These are phyloP conservation scores for Trichoderma sp. DNA, from an alignment of 2,329 filamentous ascomycete species.

Conservation along the genomic window DNA sequence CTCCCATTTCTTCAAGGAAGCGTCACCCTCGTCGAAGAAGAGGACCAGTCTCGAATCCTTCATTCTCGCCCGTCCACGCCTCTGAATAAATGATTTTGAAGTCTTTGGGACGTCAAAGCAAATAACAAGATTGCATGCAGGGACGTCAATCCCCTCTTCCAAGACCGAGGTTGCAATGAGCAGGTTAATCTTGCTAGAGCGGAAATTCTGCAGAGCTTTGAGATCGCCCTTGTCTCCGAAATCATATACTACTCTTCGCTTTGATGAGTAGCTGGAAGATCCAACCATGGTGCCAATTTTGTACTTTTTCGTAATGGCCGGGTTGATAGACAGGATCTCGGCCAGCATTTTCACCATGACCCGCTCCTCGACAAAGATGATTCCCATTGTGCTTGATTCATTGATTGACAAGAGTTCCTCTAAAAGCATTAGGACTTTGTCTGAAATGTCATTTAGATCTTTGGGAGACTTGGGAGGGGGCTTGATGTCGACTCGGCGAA, in stretches of 20 bases:
- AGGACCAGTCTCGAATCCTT: slow-evolving; percentile 55
- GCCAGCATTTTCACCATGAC: slow-evolving; percentile 63
- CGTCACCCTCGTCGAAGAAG: slow-evolving; percentile 43
- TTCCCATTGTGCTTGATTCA: slow-evolving; percentile 52
- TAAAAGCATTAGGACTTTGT: slow-evolving; percentile 63
- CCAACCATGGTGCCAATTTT: slow-evolving; percentile 61
- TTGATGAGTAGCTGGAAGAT: slow-evolving; percentile 45
- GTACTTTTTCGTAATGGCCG: slow-evolving; percentile 51
- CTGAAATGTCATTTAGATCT: slow-evolving; percentile 48
- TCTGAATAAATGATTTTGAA: slow-evolving; percentile 63
- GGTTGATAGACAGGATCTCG: slow-evolving; percentile 59
- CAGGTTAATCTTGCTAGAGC: slow-evolving; percentile 57
- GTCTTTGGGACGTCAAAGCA: slow-evolving; percentile 57
- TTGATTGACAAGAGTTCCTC: slow-evolving; percentile 51
- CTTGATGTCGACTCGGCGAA: slow-evolving; percentile 43
- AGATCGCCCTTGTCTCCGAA: slow-evolving; percentile 41
- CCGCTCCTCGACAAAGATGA: slow-evolving; percentile 70
- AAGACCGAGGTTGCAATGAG: slow-evolving; percentile 66
- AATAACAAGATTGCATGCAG: slow-evolving; percentile 64
- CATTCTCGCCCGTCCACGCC: slow-evolving; percentile 58
- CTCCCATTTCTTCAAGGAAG: slow-evolving; percentile 58
- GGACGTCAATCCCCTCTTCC: slow-evolving; percentile 70
- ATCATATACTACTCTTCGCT: slow-evolving; percentile 49
- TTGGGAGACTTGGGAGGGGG: slow-evolving; percentile 30
- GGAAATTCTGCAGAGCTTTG: slow-evolving; percentile 52